Percentiles rank a stretch among this genome's conserved stretches.
Evolutionary conservation across 306 rosid genomes (phyloP).

Genomic region (Cucumis melo): DNA sequence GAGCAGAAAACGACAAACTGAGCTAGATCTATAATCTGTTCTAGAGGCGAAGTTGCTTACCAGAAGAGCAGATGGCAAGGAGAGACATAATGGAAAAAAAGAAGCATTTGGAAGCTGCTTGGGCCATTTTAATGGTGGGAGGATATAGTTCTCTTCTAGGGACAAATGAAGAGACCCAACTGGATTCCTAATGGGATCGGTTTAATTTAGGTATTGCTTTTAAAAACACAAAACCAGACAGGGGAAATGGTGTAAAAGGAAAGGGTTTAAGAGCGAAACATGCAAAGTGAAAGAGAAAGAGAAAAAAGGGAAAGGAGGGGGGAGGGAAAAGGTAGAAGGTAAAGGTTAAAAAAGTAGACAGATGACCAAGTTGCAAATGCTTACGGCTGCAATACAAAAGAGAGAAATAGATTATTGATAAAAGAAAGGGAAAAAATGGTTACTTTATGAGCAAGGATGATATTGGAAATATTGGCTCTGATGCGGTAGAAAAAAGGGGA

Average conservation of each 20-base stretch:
- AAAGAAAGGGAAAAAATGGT: background rate
- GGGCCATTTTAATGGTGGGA: conserved; percentile 33
- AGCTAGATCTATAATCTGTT: background rate
- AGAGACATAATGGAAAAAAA: conserved; percentile 38
- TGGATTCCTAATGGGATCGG: conserved; percentile 18
- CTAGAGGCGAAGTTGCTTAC: conserved; percentile 19
- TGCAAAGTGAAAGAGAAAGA: conserved; percentile 11
- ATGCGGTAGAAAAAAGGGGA: background rate
- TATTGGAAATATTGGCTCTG: background rate
- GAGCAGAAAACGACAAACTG: background rate
- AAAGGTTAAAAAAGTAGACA: conserved; percentile 16
- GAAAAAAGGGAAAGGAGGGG: background rate
- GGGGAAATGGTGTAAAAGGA: conserved; percentile 7
- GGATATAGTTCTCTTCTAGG: conserved; percentile 8
- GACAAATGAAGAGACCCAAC: conserved; percentile 18
- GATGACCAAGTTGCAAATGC: conserved; percentile 18
- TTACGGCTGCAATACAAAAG: background rate
- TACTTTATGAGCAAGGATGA: conserved; percentile 2
- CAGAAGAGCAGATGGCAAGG: conserved; percentile 36
- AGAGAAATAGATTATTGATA: background rate
- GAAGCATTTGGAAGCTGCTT: conserved; percentile 28
- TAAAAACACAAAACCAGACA: conserved; percentile 19
- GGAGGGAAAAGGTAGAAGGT: conserved; percentile 19
- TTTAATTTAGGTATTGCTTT: conserved; percentile 12
- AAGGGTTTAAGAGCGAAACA: conserved; percentile 5